Conservation (phyloP, 2,329 filamentous ascomycete genomes). For the Fusarium sp. region DNA sequence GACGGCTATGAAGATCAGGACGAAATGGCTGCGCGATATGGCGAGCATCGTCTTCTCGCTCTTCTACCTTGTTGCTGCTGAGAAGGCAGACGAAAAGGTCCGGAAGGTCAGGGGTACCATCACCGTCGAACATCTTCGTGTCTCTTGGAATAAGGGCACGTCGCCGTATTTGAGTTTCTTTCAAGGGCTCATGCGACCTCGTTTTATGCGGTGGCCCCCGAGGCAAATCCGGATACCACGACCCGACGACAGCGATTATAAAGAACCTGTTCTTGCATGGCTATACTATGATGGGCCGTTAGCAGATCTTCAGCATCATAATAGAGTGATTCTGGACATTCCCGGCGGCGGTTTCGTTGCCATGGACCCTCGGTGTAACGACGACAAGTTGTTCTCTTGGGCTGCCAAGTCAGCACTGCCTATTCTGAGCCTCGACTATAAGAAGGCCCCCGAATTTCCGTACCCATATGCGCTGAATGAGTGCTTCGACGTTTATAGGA, state of each 20-base stretch:
- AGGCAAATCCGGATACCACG: conserved; percentile 86
- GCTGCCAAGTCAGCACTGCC: conserved; percentile 90
- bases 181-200: conserved; percentile 79
- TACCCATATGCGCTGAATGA: conserved; percentile 65
- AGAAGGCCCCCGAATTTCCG: conserved; percentile 64
- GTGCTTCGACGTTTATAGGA: conserved; percentile 62
- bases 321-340: conserved; percentile 86
- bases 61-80: conserved; percentile 93
- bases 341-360: conserved; percentile 96
- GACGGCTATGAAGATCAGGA: conserved; percentile 93
- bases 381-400: conserved; percentile 95
- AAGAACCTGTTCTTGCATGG: conserved; percentile 86
- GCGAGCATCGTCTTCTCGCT: conserved; percentile 85
- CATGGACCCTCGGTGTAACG: conserved; percentile 94
- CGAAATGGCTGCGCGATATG: conserved; percentile 84
- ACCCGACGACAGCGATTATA: conserved; percentile 83
- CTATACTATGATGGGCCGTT: conserved; percentile 94
- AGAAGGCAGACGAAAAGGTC: conserved; percentile 96
- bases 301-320: conserved; percentile 80
- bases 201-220: conserved; percentile 84
- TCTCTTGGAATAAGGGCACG: conserved; percentile 95
- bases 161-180: conserved; percentile 86
- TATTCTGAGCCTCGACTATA: conserved; percentile 90
- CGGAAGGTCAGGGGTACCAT: conserved; percentile 87
- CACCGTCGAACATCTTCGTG: conserved; percentile 90